These are phyloP conservation scores for Chalciporus sp. DNA, from an alignment of 1,284 basidiomycete species.

Conservation along the genomic window DNA sequence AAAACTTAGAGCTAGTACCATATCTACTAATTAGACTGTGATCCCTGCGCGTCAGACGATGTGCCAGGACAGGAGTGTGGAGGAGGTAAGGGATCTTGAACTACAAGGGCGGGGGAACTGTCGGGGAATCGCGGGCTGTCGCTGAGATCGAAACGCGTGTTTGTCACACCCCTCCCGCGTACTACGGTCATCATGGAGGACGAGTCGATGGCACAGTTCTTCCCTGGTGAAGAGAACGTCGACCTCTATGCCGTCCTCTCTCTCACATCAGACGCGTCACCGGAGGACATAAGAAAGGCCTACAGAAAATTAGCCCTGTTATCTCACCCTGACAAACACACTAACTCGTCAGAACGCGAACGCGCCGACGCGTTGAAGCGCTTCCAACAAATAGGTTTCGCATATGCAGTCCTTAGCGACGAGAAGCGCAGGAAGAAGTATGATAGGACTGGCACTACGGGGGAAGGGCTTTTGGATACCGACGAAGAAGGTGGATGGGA, in stretches of 20 bases:
- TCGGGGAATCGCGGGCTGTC: neutral
- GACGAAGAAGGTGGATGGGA: constrained; percentile 87
- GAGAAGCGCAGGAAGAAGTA: constrained; percentile 75
- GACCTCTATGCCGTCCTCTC: constrained; percentile 78
- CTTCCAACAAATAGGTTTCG: constrained; percentile 91
- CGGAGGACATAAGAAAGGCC: constrained; percentile 77
- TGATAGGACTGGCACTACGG: constrained; percentile 82
- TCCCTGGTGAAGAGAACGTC: constrained; percentile 67
- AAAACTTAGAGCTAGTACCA: too few species aligned
- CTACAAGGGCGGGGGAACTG: too few species aligned
- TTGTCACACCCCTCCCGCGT: constrained; percentile 11
- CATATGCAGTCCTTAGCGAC: constrained; percentile 85
- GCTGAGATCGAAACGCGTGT: neutral
- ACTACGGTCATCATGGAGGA: constrained; percentile 52
- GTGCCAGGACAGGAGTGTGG: too few species aligned
- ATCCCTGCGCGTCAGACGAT: too few species aligned
- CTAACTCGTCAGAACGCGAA: constrained; percentile 56
- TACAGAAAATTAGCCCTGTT: constrained; percentile 84
- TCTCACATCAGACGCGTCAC: constrained; percentile 53
- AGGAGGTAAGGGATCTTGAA: too few species aligned
- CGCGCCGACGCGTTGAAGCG: constrained; percentile 67
- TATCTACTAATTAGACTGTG: too few species aligned
- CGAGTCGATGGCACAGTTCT: constrained; percentile 79
- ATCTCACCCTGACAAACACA: constrained; percentile 90
- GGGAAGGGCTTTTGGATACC: constrained; percentile 70